Evolutionary conservation across 2,329 filamentous ascomycete genomes (phyloP), one percentile per base, ranked within the genome.

Genomic region (Penicillium hordei): DNA sequence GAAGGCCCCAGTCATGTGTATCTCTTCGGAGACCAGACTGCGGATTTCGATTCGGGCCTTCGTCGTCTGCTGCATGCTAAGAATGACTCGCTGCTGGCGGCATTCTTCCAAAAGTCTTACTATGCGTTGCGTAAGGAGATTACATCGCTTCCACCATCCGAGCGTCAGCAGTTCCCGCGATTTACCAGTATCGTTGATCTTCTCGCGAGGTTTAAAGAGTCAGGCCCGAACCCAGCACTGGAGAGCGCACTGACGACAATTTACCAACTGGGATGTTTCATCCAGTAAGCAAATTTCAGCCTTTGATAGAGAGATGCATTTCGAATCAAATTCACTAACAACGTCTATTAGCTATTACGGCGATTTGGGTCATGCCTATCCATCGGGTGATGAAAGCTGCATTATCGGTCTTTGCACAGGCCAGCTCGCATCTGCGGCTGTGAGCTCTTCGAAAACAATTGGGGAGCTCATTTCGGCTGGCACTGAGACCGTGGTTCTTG

Each of bases 1-100:
- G 67, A 67, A 60, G 65, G 59, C 51, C 60, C 62, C 58, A 69
- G 64, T 60, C 67, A 65, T 48, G 70, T 78, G 63, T 78, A 78
- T 70, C 72, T 79, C 69, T 79, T 79, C 65, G 77, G 77, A 68
- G 77, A 79, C 61, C 77, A 79, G 66, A 79, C 77, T 56, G 70
- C 70, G 57, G 74, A 77, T 62, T 77, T 76, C 58, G 71, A 77
- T 59, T 66, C 72, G 48, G 73, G 75, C 51, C 74, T 79, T 58
- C 73, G 71, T 50, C 73, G 73, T 55, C 68, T 79, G 44, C 63
- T 78, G 51, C 70, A 76, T 57, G 65, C 71, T 45, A 78, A 78
- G 62, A 72, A 77, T 63, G 73, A 78, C 64, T 73, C 73, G 19
- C 57, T 79, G 8, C 60, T 79, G 25, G 70, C 70, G 12, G 69